Percentiles rank a stretch among this genome's conserved stretches.
These are phyloP conservation scores for Penicillium crustosum DNA, from an alignment of 2,329 filamentous ascomycete species.

Conservation along the genomic window DNA sequence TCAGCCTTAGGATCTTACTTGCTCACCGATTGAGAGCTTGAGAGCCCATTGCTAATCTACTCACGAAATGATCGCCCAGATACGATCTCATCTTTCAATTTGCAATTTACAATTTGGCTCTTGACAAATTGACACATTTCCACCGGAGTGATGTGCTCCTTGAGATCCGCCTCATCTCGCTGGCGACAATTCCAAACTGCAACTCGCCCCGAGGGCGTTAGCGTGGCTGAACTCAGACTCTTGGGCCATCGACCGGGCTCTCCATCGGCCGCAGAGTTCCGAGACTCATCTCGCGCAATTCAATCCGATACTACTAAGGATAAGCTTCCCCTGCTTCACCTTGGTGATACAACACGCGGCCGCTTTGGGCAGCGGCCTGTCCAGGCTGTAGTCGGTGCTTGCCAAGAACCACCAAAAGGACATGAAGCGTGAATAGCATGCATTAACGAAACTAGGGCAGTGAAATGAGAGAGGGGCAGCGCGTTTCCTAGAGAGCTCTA, in stretches of 20 bases:
- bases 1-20: conserved; percentile 22
- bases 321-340: conserved; percentile 5
- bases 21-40: conserved; percentile 2
- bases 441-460: conserved; percentile 3
- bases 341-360: not conserved
- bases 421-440: not conserved
- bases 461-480: conserved; percentile 4
- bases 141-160: conserved; percentile 7
- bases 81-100: not conserved
- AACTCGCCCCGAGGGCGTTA: conserved; percentile 14
- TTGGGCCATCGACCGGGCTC: conserved; percentile 8
- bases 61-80: not conserved
- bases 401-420: conserved; percentile 2
- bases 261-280: conserved; percentile 5
- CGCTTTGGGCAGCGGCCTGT: conserved; percentile 8
- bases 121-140: not conserved
- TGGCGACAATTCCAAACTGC: conserved; percentile 3
- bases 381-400: conserved; percentile 5
- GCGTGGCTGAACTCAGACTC: conserved; percentile 24
- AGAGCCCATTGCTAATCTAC: not conserved
- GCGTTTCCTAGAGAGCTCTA: conserved; percentile 1
- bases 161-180: not conserved
- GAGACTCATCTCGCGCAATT: conserved; percentile 4
- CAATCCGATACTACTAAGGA: not conserved
- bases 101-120: not conserved